Conservation (phyloP, 2,329 filamentous ascomycete genomes). For the Hymenoscyphus repandus region DNA sequence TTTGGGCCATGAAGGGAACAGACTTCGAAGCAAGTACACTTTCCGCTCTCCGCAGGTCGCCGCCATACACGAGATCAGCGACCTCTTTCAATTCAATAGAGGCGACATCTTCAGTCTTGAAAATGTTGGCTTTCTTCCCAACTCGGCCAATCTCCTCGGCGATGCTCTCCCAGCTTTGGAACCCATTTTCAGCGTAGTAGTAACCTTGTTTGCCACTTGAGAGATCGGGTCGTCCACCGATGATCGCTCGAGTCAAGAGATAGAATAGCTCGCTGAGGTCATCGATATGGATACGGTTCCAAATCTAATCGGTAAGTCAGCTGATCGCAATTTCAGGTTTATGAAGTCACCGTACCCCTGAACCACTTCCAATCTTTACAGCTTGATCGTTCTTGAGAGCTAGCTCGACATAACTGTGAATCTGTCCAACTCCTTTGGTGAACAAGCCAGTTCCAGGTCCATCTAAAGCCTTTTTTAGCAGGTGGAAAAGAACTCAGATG, state of each 20-base stretch:
- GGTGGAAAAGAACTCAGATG: background rate
- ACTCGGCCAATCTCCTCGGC: conserved; percentile 33
- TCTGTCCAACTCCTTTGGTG: conserved; percentile 36
- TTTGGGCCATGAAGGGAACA: background rate
- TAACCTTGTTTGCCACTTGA: conserved; percentile 36
- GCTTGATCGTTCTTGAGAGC: conserved; percentile 31
- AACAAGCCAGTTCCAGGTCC: conserved; percentile 40
- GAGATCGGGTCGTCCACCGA: conserved; percentile 27
- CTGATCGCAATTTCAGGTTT: background rate
- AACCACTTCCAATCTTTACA: conserved; percentile 34
- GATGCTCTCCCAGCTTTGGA: conserved; percentile 37
- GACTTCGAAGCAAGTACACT: conserved; percentile 32
- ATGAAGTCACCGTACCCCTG: conserved; percentile 14
- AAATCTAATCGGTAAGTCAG: conserved; percentile 22
- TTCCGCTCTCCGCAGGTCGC: conserved; percentile 29
- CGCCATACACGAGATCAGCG: conserved; percentile 19
- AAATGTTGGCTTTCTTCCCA: conserved; percentile 27
- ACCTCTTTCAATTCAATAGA: conserved; percentile 30
- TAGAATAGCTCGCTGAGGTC: conserved; percentile 40
- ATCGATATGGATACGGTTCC: conserved; percentile 41
- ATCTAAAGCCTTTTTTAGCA: conserved; percentile 14
- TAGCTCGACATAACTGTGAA: conserved; percentile 33
- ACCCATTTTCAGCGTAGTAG: conserved; percentile 39
- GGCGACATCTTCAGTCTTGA: conserved; percentile 29
- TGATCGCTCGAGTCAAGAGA: conserved; percentile 31